phyloP scores from a whole-genome alignment of 192 early-diverging fungal genomes.

The Rhizoclosmatium sp. region DNA sequence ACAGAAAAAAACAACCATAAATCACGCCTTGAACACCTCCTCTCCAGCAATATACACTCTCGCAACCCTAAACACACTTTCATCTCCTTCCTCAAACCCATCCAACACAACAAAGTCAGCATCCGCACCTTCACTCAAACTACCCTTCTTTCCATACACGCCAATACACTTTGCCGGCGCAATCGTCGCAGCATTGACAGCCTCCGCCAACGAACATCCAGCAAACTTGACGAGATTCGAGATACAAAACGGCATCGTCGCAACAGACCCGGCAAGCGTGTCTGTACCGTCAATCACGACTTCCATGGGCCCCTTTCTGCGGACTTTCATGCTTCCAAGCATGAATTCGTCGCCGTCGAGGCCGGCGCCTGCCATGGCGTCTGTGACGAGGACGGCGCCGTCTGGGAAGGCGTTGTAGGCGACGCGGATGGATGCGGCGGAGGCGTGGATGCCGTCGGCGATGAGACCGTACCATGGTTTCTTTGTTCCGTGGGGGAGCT shows the following conservation, averaged over 20 bases:
- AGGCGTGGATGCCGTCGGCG: slow-evolving; percentile 83
- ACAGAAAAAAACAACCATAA: background rate
- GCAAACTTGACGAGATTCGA: slow-evolving; percentile 21
- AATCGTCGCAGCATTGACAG: slow-evolving; percentile 22
- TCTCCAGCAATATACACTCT: slow-evolving; percentile 17
- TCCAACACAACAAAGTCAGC: slow-evolving; percentile 20
- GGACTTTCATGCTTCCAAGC: slow-evolving; percentile 20
- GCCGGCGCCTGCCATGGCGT: slow-evolving; percentile 71
- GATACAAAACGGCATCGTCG: slow-evolving; percentile 29
- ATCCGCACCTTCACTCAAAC: slow-evolving; percentile 1
- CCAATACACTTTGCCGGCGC: slow-evolving; percentile 10
- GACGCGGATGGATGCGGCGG: slow-evolving; percentile 76
- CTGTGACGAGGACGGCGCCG: slow-evolving; percentile 81
- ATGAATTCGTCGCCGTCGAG: slow-evolving; percentile 22
- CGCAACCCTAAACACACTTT: slow-evolving; percentile 1
- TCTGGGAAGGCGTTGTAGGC: slow-evolving; percentile 80
- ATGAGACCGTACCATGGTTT: slow-evolving; percentile 87
- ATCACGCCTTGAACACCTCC: slow-evolving; percentile 15
- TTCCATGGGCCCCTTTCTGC: slow-evolving; percentile 20
- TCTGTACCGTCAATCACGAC: slow-evolving; percentile 16
- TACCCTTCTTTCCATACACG: slow-evolving; percentile 17
- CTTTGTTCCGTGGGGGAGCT: slow-evolving; percentile 3
- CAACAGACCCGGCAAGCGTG: slow-evolving; percentile 25
- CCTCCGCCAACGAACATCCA: slow-evolving; percentile 17
- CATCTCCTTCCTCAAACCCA: background rate